Percentiles rank a stretch among this genome's conserved stretches.
Evolutionary conservation across 2,329 filamentous ascomycete genomes (phyloP).

Genomic region (Fusarium sp.): DNA sequence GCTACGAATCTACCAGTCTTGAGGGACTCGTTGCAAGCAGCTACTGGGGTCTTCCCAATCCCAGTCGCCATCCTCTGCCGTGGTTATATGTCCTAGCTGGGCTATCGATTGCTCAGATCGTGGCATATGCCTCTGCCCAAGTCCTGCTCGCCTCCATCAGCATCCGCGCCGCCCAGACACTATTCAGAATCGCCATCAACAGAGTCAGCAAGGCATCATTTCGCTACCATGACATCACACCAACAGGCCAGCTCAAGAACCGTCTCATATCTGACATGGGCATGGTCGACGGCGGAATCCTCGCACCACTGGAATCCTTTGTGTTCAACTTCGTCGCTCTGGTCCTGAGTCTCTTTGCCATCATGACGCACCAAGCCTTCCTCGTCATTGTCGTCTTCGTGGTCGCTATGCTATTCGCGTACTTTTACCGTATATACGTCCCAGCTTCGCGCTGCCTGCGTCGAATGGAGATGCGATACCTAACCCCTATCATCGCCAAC

Average conservation of each 20-base stretch:
- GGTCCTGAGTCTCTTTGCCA: conserved; percentile 79
- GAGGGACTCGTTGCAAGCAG: conserved; percentile 13
- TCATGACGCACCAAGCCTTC: conserved; percentile 80
- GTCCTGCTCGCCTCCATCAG: conserved; percentile 81
- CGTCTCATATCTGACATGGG: conserved; percentile 91
- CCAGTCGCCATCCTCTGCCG: conserved; percentile 74
- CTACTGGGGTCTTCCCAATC: conserved; percentile 67
- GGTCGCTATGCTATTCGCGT: conserved; percentile 77
- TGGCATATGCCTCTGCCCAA: conserved; percentile 72
- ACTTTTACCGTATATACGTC: conserved; percentile 82
- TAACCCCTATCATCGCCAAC: conserved; percentile 91
- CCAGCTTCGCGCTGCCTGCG: conserved; percentile 87
- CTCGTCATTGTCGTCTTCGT: conserved; percentile 80
- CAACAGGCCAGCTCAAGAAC: conserved; percentile 92
- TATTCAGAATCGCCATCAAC: conserved; percentile 80
- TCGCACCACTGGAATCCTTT: conserved; percentile 77
- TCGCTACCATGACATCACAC: conserved; percentile 91
- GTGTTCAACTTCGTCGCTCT: conserved; percentile 79
- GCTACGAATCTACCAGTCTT: conserved; percentile 65
- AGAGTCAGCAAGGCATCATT: conserved; percentile 85
- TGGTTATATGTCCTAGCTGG: conserved; percentile 81
- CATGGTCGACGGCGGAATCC: conserved; percentile 89
- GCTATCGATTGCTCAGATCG: conserved; percentile 72
- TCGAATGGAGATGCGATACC: conserved; percentile 88
- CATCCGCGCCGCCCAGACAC: conserved; percentile 79